Evolutionary conservation across 352 stramenopile species (phyloP).

Genomic region (Phytophthora fragariae): DNA sequence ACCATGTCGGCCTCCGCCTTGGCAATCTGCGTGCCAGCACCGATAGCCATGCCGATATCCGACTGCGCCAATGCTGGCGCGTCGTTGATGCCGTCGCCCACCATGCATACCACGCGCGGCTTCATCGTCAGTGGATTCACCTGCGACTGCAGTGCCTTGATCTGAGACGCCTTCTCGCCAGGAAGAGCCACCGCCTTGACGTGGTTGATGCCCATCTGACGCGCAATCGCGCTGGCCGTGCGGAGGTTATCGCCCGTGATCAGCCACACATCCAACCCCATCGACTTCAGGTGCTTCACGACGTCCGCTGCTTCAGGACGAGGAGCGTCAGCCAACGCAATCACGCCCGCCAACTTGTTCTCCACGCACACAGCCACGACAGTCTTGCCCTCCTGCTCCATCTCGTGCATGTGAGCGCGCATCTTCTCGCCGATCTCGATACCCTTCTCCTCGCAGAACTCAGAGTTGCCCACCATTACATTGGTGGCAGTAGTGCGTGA

Average conservation of each 20-base stretch:
- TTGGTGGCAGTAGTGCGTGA: constrained; percentile 31
- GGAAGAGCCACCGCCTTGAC: constrained; percentile 91
- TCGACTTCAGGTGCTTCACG: constrained; percentile 77
- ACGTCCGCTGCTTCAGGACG: constrained; percentile 77
- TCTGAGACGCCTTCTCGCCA: constrained; percentile 94
- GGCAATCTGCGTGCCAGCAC: constrained; percentile 91
- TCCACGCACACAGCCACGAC: constrained; percentile 85
- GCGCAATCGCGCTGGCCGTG: constrained; percentile 90
- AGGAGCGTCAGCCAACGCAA: constrained; percentile 80
- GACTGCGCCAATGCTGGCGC: constrained; percentile 92
- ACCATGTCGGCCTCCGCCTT: constrained; percentile 91
- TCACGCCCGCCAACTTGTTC: constrained; percentile 71
- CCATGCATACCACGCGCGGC: constrained; percentile 90
- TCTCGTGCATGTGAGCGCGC: constrained; percentile 74
- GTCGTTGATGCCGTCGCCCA: constrained; percentile 97
- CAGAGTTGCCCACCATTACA: constrained; percentile 81
- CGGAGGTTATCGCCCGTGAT: constrained; percentile 95
- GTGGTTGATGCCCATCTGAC: constrained; percentile 90
- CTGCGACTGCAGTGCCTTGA: constrained; percentile 84
- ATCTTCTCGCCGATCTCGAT: constrained; percentile 73
- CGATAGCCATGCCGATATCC: constrained; percentile 94
- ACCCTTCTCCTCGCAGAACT: constrained; percentile 83
- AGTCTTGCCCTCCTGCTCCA: constrained; percentile 89
- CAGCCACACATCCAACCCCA: constrained; percentile 87
- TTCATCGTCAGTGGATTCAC: constrained; percentile 77